Evolutionary conservation across 192 early-diverging fungal genomes (phyloP), one percentile per base, ranked within the genome.

Genomic region (Physocladia obscura): DNA sequence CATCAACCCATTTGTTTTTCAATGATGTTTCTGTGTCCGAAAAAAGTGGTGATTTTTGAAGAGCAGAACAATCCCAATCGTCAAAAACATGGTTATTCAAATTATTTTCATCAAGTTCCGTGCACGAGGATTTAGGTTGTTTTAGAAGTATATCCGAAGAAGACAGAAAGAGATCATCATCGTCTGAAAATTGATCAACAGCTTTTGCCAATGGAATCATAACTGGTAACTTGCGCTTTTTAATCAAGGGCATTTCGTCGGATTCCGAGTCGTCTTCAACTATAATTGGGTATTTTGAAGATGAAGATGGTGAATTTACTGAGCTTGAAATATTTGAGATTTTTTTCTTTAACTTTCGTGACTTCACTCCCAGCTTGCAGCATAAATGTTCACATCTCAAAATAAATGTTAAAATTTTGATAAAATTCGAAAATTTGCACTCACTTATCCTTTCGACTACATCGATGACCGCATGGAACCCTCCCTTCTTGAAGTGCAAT

Each of bases 311-410:
- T 44, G 39, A 24, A 8, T 39, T 19, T 4, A 49, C 26, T 15
- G 49, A 40, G 4, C 30, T 24, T 31, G 4, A 26, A 21, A 24
- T 4, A 4, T 51, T 49, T 49, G 24, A 49, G 5, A 19, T 29
- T 11, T 51, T 65, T 65, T 49, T 47, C 11, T 32, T 65, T 59
- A 13, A 13, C 8, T 19, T 51, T 65, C 8, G 5, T 51, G 62
- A 49, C 3, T 65, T 50, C 4, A 77, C 62, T 6, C 79, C 79
- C 11, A 36, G 64, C 49, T 77, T 80, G 64, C 79, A 80, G 56
- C 79, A 80, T 27, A 61, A 31, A 49, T 80, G 79, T 57, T 73
- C 69, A 36, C 79, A 80, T 29, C 79, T 80, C 47, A 4, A n/a
- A n/a, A n/a, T n/a, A n/a, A n/a, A n/a, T n/a, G n/a, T 40, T 35